Percentiles rank a stretch among this genome's conserved stretches.
phyloP scores from a whole-genome alignment of 2,329 filamentous ascomycete genomes.

The Alternaria hordeiaustralica region DNA sequence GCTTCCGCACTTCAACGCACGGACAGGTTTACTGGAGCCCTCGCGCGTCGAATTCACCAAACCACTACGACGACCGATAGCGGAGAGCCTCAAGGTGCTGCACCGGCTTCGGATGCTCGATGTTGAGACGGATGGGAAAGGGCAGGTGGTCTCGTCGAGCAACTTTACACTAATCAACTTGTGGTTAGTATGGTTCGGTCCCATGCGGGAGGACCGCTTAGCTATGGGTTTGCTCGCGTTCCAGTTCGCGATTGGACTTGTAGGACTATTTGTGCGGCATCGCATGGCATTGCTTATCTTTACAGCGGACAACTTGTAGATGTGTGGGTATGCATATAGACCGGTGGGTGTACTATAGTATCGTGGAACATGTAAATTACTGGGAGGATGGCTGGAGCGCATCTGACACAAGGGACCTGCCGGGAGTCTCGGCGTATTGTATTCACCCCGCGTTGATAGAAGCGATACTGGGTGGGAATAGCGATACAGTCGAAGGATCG shows the following conservation, averaged over 20 bases:
- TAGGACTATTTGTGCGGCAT: constrained; percentile 86
- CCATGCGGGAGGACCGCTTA: constrained; percentile 84
- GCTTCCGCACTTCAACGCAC: constrained; percentile 84
- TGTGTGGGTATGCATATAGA: background rate
- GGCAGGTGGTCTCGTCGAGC: constrained; percentile 76
- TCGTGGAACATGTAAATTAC: background rate
- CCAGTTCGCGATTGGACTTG: constrained; percentile 77
- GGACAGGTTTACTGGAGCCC: constrained; percentile 84
- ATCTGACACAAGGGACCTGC: background rate
- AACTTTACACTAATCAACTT: constrained; percentile 95
- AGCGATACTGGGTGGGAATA: background rate
- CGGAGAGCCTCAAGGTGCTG: constrained; percentile 70
- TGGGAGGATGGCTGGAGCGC: background rate
- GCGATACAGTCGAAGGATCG: background rate
- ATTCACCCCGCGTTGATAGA: background rate
- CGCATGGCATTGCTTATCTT: constrained; percentile 87
- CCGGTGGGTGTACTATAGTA: background rate
- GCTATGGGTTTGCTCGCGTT: constrained; percentile 80
- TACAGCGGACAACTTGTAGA: constrained; percentile 76
- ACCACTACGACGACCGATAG: constrained; percentile 72
- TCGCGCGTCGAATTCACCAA: constrained; percentile 78
- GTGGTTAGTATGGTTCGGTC: constrained; percentile 95
- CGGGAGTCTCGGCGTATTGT: background rate
- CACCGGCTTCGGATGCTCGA: constrained; percentile 71
- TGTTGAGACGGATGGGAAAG: constrained; percentile 70